Evolutionary conservation across 495 filamentous ascomycete genomes (phyloP).

Genomic region (Lophium mytilinum): DNA sequence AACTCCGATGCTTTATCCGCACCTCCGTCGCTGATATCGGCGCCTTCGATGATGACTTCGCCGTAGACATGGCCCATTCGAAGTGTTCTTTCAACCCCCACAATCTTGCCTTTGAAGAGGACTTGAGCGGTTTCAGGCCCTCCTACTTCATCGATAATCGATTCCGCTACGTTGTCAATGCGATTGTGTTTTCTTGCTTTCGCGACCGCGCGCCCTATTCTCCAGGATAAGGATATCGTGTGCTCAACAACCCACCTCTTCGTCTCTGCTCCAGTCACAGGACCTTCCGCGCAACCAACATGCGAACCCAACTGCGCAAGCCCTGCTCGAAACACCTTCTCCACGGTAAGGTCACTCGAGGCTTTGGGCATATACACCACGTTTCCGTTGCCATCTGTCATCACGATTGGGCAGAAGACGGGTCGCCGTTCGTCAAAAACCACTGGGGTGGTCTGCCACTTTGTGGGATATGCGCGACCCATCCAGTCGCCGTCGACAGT

Average conservation of each 20-base stretch:
- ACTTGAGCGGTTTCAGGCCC: constrained; percentile 44
- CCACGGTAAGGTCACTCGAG: constrained; percentile 28
- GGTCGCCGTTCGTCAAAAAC: constrained; percentile 43
- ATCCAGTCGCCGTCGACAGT: constrained; percentile 51
- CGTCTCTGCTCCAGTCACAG: constrained; percentile 42
- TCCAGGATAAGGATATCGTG: constrained; percentile 46
- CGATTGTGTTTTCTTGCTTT: constrained; percentile 40
- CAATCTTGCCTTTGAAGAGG: constrained; percentile 54
- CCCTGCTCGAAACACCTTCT: constrained; percentile 24
- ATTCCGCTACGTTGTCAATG: constrained; percentile 44
- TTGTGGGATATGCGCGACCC: constrained; percentile 49
- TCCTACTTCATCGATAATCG: constrained; percentile 50
- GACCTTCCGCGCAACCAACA: constrained; percentile 41
- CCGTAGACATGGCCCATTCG: constrained; percentile 48
- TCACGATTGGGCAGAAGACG: constrained; percentile 30
- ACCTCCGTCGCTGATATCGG: constrained; percentile 27
- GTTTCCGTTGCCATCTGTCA: constrained; percentile 43
- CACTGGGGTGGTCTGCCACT: constrained; percentile 50
- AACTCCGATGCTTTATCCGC: constrained; percentile 4
- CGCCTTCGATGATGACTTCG: constrained; percentile 45
- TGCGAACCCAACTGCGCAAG: constrained; percentile 25
- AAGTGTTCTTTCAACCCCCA: constrained; percentile 47
- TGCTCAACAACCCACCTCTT: constrained; percentile 44
- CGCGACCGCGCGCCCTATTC: constrained; percentile 47
- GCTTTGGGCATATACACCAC: constrained; percentile 38